These are phyloP conservation scores for Kalanchoe fedtschenkoi DNA, from an alignment of 164 flowering plant genomes.

Conservation along the genomic window DNA sequence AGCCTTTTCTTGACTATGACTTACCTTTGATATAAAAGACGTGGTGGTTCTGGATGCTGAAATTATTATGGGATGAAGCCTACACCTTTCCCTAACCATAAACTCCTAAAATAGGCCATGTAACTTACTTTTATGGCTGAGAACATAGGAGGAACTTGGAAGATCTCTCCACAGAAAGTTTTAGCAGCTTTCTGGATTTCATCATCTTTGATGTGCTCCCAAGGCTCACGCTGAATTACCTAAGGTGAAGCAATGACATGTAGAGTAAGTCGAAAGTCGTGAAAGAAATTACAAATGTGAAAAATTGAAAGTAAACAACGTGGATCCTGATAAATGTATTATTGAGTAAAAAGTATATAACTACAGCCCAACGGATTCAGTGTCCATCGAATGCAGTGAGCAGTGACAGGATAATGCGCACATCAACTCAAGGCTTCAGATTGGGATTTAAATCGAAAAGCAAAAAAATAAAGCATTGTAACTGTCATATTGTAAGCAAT, in stretches of 20 bases:
- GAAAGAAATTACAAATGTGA: background rate
- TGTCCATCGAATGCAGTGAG: background rate
- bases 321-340: too few relatives aligned
- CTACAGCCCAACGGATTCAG: background rate
- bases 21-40: too few relatives aligned
- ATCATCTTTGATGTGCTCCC: slow-evolving; percentile 96
- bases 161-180: slow-evolving; percentile 86
- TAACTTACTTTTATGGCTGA: slow-evolving; percentile 94
- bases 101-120: background rate
- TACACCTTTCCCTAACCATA: background rate
- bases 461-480: background rate
- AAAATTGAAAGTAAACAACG: background rate
- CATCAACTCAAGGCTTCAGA: too few relatives aligned
- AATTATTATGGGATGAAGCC: background rate
- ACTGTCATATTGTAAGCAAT: background rate
- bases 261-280: background rate
- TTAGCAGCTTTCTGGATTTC: slow-evolving; percentile 62
- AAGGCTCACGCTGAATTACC: slow-evolving; percentile 95
- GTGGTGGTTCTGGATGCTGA: background rate
- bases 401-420: background rate
- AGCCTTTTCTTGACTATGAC: background rate
- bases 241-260: slow-evolving; percentile 12
- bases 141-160: slow-evolving; percentile 99
- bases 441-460: too few relatives aligned
- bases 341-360: too few relatives aligned